Evolutionary conservation across 1,284 basidiomycete genomes (phyloP).

Genomic region (Erythrobasidium hasegawianum): DNA sequence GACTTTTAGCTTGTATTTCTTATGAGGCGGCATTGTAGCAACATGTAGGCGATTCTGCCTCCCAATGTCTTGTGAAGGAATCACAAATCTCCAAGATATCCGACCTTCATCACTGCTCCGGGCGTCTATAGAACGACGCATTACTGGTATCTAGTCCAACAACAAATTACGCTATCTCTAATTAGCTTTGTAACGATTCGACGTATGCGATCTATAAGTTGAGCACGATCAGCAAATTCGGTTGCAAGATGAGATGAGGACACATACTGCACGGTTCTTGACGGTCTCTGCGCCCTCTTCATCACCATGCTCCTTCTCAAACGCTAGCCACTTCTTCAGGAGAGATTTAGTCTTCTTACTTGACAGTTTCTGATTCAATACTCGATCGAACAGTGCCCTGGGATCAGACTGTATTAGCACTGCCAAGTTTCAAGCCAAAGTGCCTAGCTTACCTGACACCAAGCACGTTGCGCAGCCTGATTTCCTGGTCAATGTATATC

Average conservation of each 20-base stretch:
- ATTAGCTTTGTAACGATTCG: conserved; percentile 3
- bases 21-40: no score
- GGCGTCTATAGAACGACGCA: no score
- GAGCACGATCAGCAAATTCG: not conserved
- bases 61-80: no score
- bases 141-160: not conserved
- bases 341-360: conserved; percentile 62
- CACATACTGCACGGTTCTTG: conserved; percentile 66
- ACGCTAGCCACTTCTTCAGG: conserved; percentile 95
- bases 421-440: not conserved
- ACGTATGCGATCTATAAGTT: conserved; percentile 23
- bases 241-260: not conserved
- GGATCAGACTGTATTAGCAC: not conserved
- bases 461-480: conserved; percentile 69
- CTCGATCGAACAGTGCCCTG: conserved; percentile 76
- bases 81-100: no score
- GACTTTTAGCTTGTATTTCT: no score
- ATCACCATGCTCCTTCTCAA: conserved; percentile 83
- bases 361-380: conserved; percentile 78
- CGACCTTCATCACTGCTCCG: no score
- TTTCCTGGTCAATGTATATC: conserved; percentile 95
- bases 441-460: conserved; percentile 53
- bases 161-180: not conserved
- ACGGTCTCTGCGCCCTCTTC: conserved; percentile 75
- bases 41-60: no score